These are phyloP conservation scores for Monosporascus sp. DNA, from an alignment of 2,329 filamentous ascomycete genomes.

Conservation along the genomic window DNA sequence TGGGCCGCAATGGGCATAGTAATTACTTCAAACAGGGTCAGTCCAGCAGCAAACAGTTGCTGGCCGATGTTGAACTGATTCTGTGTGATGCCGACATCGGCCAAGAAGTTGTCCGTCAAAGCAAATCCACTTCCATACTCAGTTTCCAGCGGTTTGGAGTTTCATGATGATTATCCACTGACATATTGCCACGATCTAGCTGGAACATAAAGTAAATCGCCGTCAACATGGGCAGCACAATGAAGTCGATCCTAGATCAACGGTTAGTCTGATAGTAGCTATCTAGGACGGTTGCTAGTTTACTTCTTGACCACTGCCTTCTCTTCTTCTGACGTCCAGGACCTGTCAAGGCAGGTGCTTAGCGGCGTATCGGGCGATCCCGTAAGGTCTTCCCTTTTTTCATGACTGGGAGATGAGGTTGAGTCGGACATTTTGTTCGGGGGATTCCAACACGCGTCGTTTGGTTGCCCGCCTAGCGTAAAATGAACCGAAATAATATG, in stretches of 20 bases:
- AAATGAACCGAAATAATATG: too few species aligned
- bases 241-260: neutral
- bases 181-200: neutral
- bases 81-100: conserved; percentile 1
- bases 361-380: neutral
- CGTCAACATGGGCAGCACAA: neutral
- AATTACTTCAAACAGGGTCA: conserved; percentile 32
- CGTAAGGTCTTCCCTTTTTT: neutral
- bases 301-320: neutral
- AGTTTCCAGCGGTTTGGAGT: neutral
- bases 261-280: neutral
- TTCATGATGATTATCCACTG: neutral
- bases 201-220: neutral
- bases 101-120: conserved; percentile 1
- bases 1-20: conserved; percentile 37
- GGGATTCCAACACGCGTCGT: too few species aligned
- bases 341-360: neutral
- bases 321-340: neutral
- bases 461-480: too few species aligned
- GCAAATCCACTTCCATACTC: neutral
- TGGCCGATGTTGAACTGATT: neutral
- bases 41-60: neutral
- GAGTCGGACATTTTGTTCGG: neutral
- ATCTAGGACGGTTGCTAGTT: neutral
- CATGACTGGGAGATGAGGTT: neutral